Evolutionary conservation across 805 yeast species (phyloP), one percentile per base, ranked within the genome.

Genomic region (Saturnispora kantuleensis): DNA sequence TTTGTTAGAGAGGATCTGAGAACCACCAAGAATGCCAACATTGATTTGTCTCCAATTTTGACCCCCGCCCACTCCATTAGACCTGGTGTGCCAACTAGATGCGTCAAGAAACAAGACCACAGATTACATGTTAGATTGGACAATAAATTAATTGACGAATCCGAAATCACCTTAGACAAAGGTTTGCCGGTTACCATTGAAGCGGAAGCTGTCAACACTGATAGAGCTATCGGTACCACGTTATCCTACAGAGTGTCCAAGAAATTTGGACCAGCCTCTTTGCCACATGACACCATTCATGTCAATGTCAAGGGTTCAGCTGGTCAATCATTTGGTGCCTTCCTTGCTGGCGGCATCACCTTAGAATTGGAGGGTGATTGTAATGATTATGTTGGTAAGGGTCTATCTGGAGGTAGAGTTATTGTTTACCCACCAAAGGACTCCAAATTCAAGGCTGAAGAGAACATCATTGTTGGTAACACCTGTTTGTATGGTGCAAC

Each of bases 401-500:
- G 97, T 55, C 72, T 90, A 47, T 84, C 95, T 50, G 98, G 98
- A 58, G 98, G 98, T 64, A 77, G 95, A 57, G 61, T 90, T 48
- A 77, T 89, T 57, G 86, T 93, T 50, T 90, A 82, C 67, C 98
- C 98, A 47, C 96, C 96, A 55, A 76, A 76, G 58, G 79, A 71
- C 53, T 79, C 96, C 18, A 70, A 69, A 28, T 89, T 89, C 74
- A 86, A 85, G 66, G 90, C 96, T 42, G 96, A 88, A 66, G 97
- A 90, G 65, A 95, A 90, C 68, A 90, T 89, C 53, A 82, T 90
- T 62, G 84, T 90, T 50, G 98, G 98, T 68, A 90, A 90, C 73
- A 90, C 97, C 36, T 93, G 97, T 66, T 78, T 90, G 69, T 90
- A 90, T 60, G 98, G 98, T 67, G 97, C 98, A 28, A 93, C 97